Percentiles rank a stretch among this genome's conserved stretches.
phyloP scores from a whole-genome alignment of 192 early-diverging fungal genomes.

The Spizellomyces sp. region DNA sequence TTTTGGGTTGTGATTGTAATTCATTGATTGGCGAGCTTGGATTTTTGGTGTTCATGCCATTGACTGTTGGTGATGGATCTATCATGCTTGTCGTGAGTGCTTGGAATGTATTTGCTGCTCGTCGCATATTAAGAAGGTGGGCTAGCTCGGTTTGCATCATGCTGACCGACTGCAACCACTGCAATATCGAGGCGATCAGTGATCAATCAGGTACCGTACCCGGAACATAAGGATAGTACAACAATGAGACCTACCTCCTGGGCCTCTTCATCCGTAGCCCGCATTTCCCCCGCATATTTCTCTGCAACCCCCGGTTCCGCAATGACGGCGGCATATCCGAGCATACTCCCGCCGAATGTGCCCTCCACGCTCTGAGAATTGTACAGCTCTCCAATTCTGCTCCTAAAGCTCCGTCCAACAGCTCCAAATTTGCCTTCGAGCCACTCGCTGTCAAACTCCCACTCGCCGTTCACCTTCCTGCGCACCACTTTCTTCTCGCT shows the following conservation, averaged over 20 bases:
- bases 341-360: neutral
- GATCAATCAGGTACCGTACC: neutral
- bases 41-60: no score
- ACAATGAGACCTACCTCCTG: slow-evolving; percentile 4
- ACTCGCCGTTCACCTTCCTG: neutral
- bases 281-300: neutral
- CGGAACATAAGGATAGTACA: neutral
- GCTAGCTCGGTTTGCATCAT: slow-evolving; percentile 35
- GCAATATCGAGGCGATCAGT: slow-evolving; percentile 1
- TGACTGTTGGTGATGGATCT: no score
- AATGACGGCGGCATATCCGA: slow-evolving; percentile 2
- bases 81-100: no score
- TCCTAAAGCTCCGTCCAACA: slow-evolving; percentile 8
- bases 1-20: no score
- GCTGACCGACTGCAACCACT: slow-evolving; percentile 37
- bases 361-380: neutral
- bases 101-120: slow-evolving; percentile 6
- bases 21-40: no score
- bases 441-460: neutral
- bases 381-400: neutral
- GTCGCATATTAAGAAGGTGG: slow-evolving; percentile 3
- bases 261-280: slow-evolving; percentile 15
- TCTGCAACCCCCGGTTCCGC: neutral
- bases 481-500: neutral
- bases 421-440: neutral